A percentile compares a stretch with the other conserved stretches of the same genome.
These are phyloP conservation scores for Termitomyces sp. DNA, from an alignment of 768 basidiomycete genomes.

Conservation along the genomic window DNA sequence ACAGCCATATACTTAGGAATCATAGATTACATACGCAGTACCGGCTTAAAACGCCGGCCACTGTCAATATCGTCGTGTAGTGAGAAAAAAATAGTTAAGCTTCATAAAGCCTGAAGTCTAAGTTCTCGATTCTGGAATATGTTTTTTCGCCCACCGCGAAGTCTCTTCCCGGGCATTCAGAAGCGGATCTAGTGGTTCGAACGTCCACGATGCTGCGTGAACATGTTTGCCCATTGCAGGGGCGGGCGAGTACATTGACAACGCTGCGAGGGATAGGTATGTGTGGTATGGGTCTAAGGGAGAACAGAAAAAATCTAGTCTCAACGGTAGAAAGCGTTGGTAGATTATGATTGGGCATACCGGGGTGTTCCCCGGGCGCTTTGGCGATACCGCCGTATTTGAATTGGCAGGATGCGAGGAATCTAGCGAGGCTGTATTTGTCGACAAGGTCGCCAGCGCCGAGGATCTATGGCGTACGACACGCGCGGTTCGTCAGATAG, in stretches of 20 bases:
- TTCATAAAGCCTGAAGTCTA: neutral
- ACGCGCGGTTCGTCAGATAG: neutral
- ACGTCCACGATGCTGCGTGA: constrained; percentile 41
- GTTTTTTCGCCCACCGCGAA: constrained; percentile 56
- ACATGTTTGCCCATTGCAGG: constrained; percentile 26
- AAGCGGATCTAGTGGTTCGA: constrained; percentile 59
- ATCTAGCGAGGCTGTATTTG: constrained; percentile 46
- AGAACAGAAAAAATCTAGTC: neutral
- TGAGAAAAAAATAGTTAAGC: neutral
- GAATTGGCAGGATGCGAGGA: constrained; percentile 76
- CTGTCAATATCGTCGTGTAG: neutral
- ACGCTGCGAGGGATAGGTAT: constrained; percentile 80
- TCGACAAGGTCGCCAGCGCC: constrained; percentile 56
- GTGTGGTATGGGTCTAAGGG: constrained; percentile 90
- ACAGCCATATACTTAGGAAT: neutral
- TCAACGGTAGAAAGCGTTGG: neutral
- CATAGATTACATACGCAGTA: neutral
- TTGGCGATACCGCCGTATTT: constrained; percentile 88
- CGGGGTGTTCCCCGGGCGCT: constrained; percentile 72
- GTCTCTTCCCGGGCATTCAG: constrained; percentile 69
- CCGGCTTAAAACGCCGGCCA: neutral
- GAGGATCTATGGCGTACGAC: constrained; percentile 52
- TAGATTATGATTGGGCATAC: constrained; percentile 30
- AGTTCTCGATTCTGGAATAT: constrained; percentile 36
- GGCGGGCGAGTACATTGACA: constrained; percentile 63